A percentile compares a stretch with the other conserved stretches of the same genome.
phyloP scores from a whole-genome alignment of 148 eudicot species.

The Talinum fruticosum region DNA sequence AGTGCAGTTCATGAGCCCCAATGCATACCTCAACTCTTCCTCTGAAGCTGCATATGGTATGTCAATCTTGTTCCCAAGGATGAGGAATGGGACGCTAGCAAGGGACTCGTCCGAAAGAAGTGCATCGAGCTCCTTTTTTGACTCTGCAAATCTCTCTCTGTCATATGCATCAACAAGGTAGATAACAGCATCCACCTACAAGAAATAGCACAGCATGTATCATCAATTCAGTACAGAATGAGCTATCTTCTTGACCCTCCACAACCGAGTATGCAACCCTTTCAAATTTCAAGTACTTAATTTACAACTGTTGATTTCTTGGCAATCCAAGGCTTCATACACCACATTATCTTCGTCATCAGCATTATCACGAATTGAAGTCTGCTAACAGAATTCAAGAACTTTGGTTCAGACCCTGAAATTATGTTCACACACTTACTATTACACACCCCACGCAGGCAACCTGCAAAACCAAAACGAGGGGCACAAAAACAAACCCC shows the following conservation, averaged over 20 bases:
- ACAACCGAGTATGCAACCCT: neutral
- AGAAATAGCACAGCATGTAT: neutral
- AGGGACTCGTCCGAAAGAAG: slow-evolving; percentile 59
- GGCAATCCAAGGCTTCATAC: neutral
- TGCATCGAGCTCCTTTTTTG: slow-evolving; percentile 63
- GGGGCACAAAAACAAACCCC: no score
- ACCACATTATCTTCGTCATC: neutral
- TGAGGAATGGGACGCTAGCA: slow-evolving; percentile 59
- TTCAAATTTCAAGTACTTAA: no score
- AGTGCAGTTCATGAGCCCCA: slow-evolving; percentile 53
- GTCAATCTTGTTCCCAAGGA: slow-evolving; percentile 71
- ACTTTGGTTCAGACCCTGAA: no score
- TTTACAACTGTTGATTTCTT: no score
- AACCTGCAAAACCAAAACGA: no score
- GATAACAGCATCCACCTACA: slow-evolving; percentile 70
- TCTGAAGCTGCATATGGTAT: slow-evolving; percentile 65
- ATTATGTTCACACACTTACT: no score
- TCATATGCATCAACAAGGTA: slow-evolving; percentile 70
- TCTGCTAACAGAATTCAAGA: no score
- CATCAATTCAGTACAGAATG: neutral
- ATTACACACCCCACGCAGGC: no score
- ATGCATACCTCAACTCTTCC: slow-evolving; percentile 52
- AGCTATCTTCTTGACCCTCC: neutral
- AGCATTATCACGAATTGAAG: no score
- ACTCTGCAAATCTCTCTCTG: slow-evolving; percentile 67